Conservation (phyloP, 1,284 basidiomycete species). For the Coriolopsis trogii region DNA sequence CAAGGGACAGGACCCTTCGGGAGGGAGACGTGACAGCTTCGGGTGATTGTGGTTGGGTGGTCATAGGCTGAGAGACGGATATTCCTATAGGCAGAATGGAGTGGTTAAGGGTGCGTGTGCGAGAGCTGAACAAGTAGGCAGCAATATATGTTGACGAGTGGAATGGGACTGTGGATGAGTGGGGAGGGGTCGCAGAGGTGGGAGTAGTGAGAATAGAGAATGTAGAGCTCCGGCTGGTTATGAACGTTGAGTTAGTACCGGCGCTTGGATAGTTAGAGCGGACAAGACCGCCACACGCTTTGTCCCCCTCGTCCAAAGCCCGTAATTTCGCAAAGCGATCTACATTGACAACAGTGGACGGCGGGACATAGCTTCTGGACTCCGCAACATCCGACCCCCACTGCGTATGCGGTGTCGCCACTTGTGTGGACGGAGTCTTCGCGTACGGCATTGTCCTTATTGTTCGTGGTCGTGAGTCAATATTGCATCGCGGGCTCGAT, state of each 20-base stretch:
- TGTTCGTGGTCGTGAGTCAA: background rate
- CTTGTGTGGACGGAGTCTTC: background rate
- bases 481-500: slow-evolving; percentile 3
- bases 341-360: background rate
- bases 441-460: no score
- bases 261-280: slow-evolving; percentile 6
- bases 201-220: background rate
- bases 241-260: background rate
- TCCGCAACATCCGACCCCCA: slow-evolving; percentile 3
- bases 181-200: background rate
- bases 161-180: background rate
- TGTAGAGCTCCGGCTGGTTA: slow-evolving; percentile 6
- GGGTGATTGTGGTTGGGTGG: background rate
- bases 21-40: background rate
- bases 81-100: slow-evolving; percentile 9
- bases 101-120: slow-evolving; percentile 4
- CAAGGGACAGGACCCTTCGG: background rate
- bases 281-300: background rate
- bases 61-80: background rate
- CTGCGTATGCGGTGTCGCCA: background rate
- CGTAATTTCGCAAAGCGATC: background rate
- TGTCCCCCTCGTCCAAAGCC: background rate
- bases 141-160: slow-evolving; percentile 5
- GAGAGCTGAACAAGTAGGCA: slow-evolving; percentile 3
- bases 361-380: background rate